These are phyloP conservation scores for Tanacetum coccineum DNA, from an alignment of 129 eudicot genomes.

Conservation along the genomic window DNA sequence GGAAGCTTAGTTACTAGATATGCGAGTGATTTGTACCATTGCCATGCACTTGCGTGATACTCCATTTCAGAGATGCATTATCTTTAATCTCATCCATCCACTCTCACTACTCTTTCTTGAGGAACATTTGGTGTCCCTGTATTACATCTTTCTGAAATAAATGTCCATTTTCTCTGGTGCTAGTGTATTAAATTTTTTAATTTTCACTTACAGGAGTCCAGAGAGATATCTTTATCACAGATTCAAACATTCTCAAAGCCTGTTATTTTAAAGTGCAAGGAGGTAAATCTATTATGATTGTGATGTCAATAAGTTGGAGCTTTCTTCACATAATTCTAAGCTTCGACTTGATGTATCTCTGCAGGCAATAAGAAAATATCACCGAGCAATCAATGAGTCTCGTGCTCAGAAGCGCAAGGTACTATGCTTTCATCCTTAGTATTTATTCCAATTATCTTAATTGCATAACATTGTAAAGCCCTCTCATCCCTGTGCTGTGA, in stretches of 20 bases:
- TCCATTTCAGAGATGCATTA: no score
- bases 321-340: not conserved
- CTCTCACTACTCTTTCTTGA: no score
- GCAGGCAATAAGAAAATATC: conserved; percentile 89
- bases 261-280: conserved; percentile 68
- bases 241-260: conserved; percentile 61
- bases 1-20: no score
- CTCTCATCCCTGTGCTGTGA: no score
- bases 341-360: conserved; percentile 18
- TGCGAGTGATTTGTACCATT: no score
- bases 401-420: conserved; percentile 98
- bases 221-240: conserved; percentile 92
- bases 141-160: no score
- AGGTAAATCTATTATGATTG: conserved; percentile 38
- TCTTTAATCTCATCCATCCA: no score
- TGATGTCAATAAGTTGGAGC: conserved; percentile 9
- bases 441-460: not conserved
- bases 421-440: conserved; percentile 18
- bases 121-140: no score
- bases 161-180: not conserved
- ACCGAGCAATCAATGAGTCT: conserved; percentile 95
- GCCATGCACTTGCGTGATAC: no score
- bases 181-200: not conserved
- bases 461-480: no score
- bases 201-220: conserved; percentile 63